Conservation (phyloP, 1,139 yeast species). For the Zygoascus meyerae region DNA sequence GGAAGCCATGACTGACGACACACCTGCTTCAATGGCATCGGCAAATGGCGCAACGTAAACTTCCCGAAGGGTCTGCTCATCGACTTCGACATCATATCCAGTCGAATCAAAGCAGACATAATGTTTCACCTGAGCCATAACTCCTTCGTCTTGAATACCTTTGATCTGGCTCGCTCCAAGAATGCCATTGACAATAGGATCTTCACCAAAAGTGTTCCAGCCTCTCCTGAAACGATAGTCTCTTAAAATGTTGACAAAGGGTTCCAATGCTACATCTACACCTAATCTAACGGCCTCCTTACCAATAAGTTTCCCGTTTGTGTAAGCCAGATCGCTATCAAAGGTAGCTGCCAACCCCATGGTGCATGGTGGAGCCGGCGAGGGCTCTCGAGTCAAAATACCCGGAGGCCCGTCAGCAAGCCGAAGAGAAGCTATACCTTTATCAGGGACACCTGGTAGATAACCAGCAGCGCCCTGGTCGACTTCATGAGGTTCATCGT, state of each 20-base stretch:
- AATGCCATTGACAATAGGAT: conserved; percentile 56
- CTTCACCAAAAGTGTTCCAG: conserved; percentile 64
- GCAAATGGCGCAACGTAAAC: conserved; percentile 63
- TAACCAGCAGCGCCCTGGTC: too few relatives aligned
- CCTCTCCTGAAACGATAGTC: conserved; percentile 57
- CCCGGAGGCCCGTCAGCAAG: conserved; percentile 54
- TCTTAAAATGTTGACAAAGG: conserved; percentile 30
- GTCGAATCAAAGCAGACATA: conserved; percentile 37
- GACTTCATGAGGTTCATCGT: too few relatives aligned
- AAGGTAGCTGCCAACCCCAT: conserved; percentile 43
- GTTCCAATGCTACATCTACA: conserved; percentile 55
- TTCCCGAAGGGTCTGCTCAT: conserved; percentile 60
- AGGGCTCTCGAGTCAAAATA: conserved; percentile 43
- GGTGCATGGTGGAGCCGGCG: conserved; percentile 50
- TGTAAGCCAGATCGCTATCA: conserved; percentile 37
- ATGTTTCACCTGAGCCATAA: conserved; percentile 51
- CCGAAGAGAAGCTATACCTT: too few relatives aligned
- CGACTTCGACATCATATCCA: conserved; percentile 55
- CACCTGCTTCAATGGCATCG: conserved; percentile 52
- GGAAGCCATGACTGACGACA: conserved; percentile 57
- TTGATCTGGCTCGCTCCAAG: conserved; percentile 49
- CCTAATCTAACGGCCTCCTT: conserved; percentile 53
- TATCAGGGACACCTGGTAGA: too few relatives aligned
- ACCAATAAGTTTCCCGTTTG: conserved; percentile 53
- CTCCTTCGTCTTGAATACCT: conserved; percentile 55